These are phyloP conservation scores for Lecanicillium sp. DNA, from an alignment of 2,329 filamentous ascomycete species.

Conservation along the genomic window DNA sequence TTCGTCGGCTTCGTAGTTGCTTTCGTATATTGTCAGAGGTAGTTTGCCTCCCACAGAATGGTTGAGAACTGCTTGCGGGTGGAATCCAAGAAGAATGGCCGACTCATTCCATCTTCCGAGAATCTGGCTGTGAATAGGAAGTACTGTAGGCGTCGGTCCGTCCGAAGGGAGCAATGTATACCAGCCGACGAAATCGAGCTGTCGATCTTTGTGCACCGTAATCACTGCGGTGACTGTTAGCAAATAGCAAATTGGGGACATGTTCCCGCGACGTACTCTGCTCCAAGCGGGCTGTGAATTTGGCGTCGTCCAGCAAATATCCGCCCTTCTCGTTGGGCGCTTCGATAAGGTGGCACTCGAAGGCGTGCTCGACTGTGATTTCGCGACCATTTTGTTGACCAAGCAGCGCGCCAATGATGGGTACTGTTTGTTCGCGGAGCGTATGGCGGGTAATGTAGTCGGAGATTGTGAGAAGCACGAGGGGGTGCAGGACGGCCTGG, in stretches of 20 bases:
- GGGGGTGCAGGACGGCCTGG: slow-evolving; percentile 79
- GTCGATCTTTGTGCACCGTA: slow-evolving; percentile 77
- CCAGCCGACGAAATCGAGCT: slow-evolving; percentile 86
- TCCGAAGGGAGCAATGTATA: slow-evolving; percentile 70
- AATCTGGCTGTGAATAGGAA: slow-evolving; percentile 74
- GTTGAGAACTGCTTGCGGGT: slow-evolving; percentile 54
- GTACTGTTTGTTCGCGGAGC: slow-evolving; percentile 66
- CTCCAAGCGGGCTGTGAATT: slow-evolving; percentile 73
- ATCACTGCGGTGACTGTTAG: slow-evolving; percentile 54
- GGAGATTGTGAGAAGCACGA: slow-evolving; percentile 92
- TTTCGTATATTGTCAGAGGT: slow-evolving; percentile 88
- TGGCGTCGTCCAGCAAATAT: slow-evolving; percentile 57
- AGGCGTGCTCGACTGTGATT: slow-evolving; percentile 88
- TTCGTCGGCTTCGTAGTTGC: slow-evolving; percentile 67
- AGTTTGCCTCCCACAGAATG: slow-evolving; percentile 68
- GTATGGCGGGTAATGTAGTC: slow-evolving; percentile 93
- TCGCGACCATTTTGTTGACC: slow-evolving; percentile 87
- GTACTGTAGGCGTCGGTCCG: slow-evolving; percentile 63
- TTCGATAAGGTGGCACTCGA: slow-evolving; percentile 63
- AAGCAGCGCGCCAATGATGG: slow-evolving; percentile 79
- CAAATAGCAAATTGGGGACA: too few species aligned
- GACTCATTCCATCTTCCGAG: slow-evolving; percentile 74
- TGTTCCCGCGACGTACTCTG: slow-evolving; percentile 59
- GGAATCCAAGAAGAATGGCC: slow-evolving; percentile 81
- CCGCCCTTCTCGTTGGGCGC: slow-evolving; percentile 45